These are phyloP conservation scores for Lolium perenne DNA, from an alignment of 176 grass and related monocot species.

Conservation along the genomic window DNA sequence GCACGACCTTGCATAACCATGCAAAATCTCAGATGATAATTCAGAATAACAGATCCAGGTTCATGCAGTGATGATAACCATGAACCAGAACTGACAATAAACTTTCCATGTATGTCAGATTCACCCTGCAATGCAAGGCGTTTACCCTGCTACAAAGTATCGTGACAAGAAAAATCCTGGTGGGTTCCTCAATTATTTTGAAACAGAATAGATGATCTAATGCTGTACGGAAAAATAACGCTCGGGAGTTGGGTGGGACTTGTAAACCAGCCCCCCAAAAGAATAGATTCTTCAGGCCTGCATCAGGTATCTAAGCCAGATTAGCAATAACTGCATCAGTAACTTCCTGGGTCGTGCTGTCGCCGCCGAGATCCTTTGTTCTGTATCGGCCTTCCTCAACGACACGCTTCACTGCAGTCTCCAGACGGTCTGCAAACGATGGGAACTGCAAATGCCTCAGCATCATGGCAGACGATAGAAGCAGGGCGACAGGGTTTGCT, in stretches of 20 bases:
- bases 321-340: constrained; percentile 80
- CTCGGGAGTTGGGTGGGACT: constrained; percentile 33
- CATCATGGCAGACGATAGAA: constrained; percentile 95
- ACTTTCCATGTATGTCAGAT: constrained; percentile 7
- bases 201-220: constrained; percentile 49
- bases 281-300: constrained; percentile 39
- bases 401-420: constrained; percentile 79
- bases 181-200: constrained; percentile 57
- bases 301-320: constrained; percentile 57
- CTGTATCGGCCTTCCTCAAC: constrained; percentile 62
- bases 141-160: constrained; percentile 43
- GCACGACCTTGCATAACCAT: neutral
- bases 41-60: neutral
- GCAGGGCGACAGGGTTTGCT: constrained; percentile 86
- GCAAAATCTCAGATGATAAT: neutral
- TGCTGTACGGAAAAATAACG: constrained; percentile 44
- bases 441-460: constrained; percentile 90
- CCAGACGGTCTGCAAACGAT: constrained; percentile 84
- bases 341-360: constrained; percentile 85
- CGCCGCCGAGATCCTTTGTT: constrained; percentile 88
- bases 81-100: neutral
- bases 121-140: constrained; percentile 34
- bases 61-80: neutral
- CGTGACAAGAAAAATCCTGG: neutral
- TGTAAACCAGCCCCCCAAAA: constrained; percentile 44